phyloP scores from a whole-genome alignment of 306 rosid genomes.

The Echinosophora koreensis region DNA sequence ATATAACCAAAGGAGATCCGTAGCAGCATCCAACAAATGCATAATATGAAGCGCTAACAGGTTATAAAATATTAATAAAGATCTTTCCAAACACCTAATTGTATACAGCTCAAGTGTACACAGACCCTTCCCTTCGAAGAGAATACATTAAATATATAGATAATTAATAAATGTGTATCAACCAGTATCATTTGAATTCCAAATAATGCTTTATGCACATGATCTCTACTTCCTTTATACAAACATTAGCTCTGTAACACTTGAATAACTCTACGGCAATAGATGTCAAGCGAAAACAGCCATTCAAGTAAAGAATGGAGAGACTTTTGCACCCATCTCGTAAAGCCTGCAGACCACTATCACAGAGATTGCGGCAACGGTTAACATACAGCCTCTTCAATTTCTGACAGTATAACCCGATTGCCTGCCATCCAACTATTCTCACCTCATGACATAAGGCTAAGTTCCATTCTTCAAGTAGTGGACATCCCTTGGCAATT shows the following conservation, averaged over 20 bases:
- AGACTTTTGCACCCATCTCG: conserved; percentile 69
- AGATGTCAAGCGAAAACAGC: conserved; percentile 49
- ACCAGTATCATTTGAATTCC: conserved; percentile 49
- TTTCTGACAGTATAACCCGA: conserved; percentile 56
- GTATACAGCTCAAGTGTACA: conserved; percentile 24
- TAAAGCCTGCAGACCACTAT: conserved; percentile 59
- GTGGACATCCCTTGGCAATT: conserved; percentile 63
- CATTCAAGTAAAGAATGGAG: conserved; percentile 57
- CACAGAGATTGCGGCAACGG: conserved; percentile 60
- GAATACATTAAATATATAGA: not conserved
- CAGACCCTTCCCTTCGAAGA: conserved; percentile 22
- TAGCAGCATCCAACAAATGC: conserved; percentile 20
- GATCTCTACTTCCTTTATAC: conserved; percentile 55
- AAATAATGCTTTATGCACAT: conserved; percentile 56
- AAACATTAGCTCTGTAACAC: conserved; percentile 60
- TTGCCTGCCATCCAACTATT: conserved; percentile 63
- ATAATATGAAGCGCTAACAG: conserved; percentile 11
- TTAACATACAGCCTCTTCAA: conserved; percentile 69
- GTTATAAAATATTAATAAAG: conserved; percentile 14
- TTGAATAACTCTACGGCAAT: conserved; percentile 67
- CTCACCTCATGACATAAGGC: conserved; percentile 65
- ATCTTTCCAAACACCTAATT: conserved; percentile 20
- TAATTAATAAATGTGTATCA: conserved; percentile 33
- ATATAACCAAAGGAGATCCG: not conserved
- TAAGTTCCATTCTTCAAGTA: conserved; percentile 74